These are phyloP conservation scores for Moricandia arvensis DNA, from an alignment of 345 rosid genomes.

Conservation along the genomic window DNA sequence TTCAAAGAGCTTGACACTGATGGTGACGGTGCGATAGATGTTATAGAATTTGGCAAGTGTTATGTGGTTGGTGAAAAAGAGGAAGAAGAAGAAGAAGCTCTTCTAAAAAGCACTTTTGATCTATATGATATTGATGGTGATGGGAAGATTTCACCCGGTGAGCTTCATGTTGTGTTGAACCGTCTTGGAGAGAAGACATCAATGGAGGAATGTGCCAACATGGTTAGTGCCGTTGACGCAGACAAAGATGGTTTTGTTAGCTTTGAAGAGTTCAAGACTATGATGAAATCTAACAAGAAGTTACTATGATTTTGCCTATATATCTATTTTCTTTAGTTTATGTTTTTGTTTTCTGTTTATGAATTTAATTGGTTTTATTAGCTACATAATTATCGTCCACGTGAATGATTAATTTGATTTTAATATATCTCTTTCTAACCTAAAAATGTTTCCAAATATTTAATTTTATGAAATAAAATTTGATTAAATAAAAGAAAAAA, in stretches of 20 bases:
- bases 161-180: slow-evolving; percentile 7
- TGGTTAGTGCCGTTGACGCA: slow-evolving; percentile 8
- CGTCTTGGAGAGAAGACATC: slow-evolving; percentile 10
- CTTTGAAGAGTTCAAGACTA: slow-evolving; percentile 17
- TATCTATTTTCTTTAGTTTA: not conserved
- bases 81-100: not conserved
- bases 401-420: no score
- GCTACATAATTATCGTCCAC: no score
- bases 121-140: slow-evolving; percentile 22
- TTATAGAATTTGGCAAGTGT: not conserved
- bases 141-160: slow-evolving; percentile 25
- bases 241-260: slow-evolving; percentile 16
- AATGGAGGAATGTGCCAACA: not conserved
- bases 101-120: slow-evolving; percentile 16
- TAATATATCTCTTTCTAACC: no score
- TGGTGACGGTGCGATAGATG: slow-evolving; percentile 10
- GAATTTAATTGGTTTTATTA: no score
- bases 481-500: no score
- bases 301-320: not conserved
- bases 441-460: no score
- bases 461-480: no score
- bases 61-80: not conserved
- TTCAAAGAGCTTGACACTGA: slow-evolving; percentile 16
- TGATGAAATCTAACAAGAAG: not conserved
- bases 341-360: not conserved